Conservation (phyloP, 805 yeast genomes). For the Lipomyces oligophaga region DNA sequence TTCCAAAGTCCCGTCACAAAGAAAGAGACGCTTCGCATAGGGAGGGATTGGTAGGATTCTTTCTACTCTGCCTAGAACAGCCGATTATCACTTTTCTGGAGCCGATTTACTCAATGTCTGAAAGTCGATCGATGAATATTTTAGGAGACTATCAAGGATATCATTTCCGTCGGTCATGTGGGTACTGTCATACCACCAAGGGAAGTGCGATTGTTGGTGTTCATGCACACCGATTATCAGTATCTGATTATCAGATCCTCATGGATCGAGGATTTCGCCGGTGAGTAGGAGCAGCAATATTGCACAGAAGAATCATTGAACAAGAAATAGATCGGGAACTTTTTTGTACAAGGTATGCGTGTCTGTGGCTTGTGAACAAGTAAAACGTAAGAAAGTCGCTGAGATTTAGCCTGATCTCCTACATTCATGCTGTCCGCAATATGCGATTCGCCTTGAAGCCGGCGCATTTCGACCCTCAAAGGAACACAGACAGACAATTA, state of each 20-base stretch:
- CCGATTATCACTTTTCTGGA: no score
- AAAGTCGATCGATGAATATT: not conserved
- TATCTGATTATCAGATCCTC: slow-evolving; percentile 55
- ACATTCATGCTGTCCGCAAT: slow-evolving; percentile 73
- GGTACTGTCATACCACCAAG: slow-evolving; percentile 60
- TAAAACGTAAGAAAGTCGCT: slow-evolving; percentile 18
- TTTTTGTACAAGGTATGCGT: slow-evolving; percentile 48
- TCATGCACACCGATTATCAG: slow-evolving; percentile 45
- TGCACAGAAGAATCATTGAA: not conserved
- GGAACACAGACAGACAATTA: slow-evolving; percentile 63
- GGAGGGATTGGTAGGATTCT: no score
- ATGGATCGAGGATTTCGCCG: slow-evolving; percentile 61
- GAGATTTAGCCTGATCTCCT: slow-evolving; percentile 60
- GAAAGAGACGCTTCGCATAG: no score
- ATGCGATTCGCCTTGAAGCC: slow-evolving; percentile 65
- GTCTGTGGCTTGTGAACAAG: not conserved
- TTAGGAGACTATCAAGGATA: not conserved
- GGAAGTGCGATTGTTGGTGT: slow-evolving; percentile 34
- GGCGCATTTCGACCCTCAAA: slow-evolving; percentile 49
- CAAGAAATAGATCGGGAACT: slow-evolving; percentile 63
- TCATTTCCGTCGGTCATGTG: slow-evolving; percentile 44
- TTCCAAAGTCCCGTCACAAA: no score
- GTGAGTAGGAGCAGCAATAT: slow-evolving; percentile 3
- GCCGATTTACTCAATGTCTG: no score
- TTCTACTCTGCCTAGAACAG: no score